Conservation (phyloP, 176 grass and related monocot genomes). For the Phyllostachys edulis region DNA sequence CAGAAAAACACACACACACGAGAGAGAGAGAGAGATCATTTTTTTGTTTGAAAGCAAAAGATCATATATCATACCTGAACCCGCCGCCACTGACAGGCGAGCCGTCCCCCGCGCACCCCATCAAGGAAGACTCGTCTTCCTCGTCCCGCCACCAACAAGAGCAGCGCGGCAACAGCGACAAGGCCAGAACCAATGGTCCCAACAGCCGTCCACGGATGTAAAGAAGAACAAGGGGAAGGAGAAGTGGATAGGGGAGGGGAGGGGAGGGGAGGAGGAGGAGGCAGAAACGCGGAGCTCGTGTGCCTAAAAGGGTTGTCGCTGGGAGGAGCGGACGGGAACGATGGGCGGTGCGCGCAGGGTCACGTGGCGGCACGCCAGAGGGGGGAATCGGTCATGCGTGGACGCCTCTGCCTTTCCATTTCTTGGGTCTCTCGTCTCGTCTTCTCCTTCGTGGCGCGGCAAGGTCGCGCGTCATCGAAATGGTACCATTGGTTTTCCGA, state of each 20-base stretch:
- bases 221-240: neutral
- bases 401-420: neutral
- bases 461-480: neutral
- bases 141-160: neutral
- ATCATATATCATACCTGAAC: conserved; percentile 50
- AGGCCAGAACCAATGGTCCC: neutral
- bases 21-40: neutral
- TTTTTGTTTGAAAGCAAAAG: neutral
- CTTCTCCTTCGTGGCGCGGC: neutral
- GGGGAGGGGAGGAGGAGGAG: neutral
- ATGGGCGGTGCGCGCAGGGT: neutral
- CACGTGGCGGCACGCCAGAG: conserved; percentile 37
- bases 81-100: conserved; percentile 64
- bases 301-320: conserved; percentile 27
- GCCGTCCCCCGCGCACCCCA: conserved; percentile 32
- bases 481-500: neutral
- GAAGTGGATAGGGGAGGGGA: neutral
- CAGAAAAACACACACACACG: neutral
- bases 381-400: conserved; percentile 4
- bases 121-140: conserved; percentile 32
- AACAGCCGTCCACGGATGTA: neutral
- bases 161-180: neutral
- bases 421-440: neutral
- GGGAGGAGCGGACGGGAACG: conserved; percentile 14
- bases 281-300: neutral